Evolutionary conservation across 1,284 basidiomycete species (phyloP).

Genomic region (Leucoagaricus sp.): DNA sequence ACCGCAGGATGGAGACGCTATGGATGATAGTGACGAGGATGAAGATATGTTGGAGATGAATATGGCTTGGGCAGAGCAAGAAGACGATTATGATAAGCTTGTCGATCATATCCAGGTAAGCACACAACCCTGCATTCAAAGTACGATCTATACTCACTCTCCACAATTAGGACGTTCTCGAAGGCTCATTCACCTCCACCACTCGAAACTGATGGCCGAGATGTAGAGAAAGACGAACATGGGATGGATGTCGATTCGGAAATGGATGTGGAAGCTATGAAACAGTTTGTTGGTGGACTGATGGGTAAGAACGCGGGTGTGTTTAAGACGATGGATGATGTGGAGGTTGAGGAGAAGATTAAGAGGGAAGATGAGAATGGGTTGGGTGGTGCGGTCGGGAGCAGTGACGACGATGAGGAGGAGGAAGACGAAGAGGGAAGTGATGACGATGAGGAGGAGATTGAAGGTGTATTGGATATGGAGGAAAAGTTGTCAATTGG

Average conservation of each 20-base stretch:
- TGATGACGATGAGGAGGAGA: conserved; percentile 36
- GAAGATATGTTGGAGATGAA: conserved; percentile 50
- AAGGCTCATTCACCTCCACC: no score
- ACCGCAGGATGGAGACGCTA: conserved; percentile 19
- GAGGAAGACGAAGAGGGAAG: conserved; percentile 31
- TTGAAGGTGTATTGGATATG: conserved; percentile 33
- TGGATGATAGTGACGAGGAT: conserved; percentile 37
- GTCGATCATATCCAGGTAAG: conserved; percentile 63
- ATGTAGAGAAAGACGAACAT: conserved; percentile 13
- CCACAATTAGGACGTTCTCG: conserved; percentile 46
- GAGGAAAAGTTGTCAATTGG: conserved; percentile 40
- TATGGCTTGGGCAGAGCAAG: conserved; percentile 57
- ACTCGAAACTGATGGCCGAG: no score
- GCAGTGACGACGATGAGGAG: conserved; percentile 25
- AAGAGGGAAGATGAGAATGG: conserved; percentile 51
- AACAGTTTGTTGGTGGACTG: conserved; percentile 56
- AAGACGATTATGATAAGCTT: conserved; percentile 54
- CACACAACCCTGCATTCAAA: not conserved
- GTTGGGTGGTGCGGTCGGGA: conserved; percentile 12
- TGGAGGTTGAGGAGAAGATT: conserved; percentile 56
- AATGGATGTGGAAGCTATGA: conserved; percentile 50
- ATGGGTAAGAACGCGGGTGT: conserved; percentile 46
- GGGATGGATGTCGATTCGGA: conserved; percentile 64
- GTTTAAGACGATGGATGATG: conserved; percentile 66
- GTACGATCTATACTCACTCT: conserved; percentile 2